These are phyloP conservation scores for Vigna mungo DNA, from an alignment of 306 rosid species.

Conservation along the genomic window DNA sequence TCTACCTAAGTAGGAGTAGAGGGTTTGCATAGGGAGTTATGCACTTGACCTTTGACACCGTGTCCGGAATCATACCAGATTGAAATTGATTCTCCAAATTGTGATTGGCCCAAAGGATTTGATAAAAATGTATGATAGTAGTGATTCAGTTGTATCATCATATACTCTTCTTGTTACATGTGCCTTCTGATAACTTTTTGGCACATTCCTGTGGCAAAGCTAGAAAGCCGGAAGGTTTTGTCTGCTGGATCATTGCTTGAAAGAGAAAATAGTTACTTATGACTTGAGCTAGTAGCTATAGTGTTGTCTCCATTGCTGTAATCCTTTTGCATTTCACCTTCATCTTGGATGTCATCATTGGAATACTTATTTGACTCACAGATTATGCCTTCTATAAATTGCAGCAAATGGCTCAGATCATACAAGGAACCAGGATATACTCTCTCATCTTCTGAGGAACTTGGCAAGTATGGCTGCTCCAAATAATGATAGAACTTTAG, in stretches of 20 bases:
- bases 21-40: neutral
- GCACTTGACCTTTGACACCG: conserved; percentile 3
- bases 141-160: neutral
- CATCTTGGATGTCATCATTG: conserved; percentile 44
- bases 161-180: neutral
- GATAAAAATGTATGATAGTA: conserved; percentile 27
- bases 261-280: conserved; percentile 20
- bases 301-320: neutral
- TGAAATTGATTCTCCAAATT: conserved; percentile 32
- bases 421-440: conserved; percentile 64
- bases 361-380: conserved; percentile 49
- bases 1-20: neutral
- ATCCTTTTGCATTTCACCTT: conserved; percentile 32
- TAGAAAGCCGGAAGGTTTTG: conserved; percentile 8
- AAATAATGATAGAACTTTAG: conserved; percentile 58
- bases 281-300: conserved; percentile 11
- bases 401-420: conserved; percentile 73
- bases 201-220: conserved; percentile 23
- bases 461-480: conserved; percentile 65
- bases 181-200: neutral
- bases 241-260: conserved; percentile 11
- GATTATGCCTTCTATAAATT: conserved; percentile 49
- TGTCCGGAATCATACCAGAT: neutral
- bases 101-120: conserved; percentile 10
- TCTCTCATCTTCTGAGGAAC: conserved; percentile 68